Conservation (phyloP, 2,329 filamentous ascomycete species). For the Simplicillium sp. region DNA sequence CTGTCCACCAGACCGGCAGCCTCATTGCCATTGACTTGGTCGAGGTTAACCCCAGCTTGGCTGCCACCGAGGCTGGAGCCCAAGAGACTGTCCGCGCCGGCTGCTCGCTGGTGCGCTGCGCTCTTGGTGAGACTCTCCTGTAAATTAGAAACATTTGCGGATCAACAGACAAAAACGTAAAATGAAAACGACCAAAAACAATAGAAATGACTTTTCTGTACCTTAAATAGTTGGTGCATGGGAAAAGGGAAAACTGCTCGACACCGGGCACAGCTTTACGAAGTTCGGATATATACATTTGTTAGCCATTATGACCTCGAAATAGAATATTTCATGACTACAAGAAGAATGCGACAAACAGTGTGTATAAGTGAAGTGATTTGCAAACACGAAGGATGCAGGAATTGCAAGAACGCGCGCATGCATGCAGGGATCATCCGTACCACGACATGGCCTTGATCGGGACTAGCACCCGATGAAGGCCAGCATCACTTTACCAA, state of each 20-base stretch:
- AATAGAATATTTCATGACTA: too few relatives aligned
- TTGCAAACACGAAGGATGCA: too few relatives aligned
- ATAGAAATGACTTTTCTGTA: background rate
- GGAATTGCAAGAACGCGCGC: too few relatives aligned
- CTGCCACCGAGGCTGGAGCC: slow-evolving; percentile 55
- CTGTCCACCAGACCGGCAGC: slow-evolving; percentile 70
- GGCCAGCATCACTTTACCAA: too few relatives aligned
- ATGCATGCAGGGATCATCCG: too few relatives aligned
- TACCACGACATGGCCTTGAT: too few relatives aligned
- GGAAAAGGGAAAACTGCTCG: background rate
- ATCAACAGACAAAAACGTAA: background rate
- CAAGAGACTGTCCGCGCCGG: slow-evolving; percentile 83
- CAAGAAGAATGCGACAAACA: too few relatives aligned
- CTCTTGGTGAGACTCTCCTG: slow-evolving; percentile 81
- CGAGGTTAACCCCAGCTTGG: slow-evolving; percentile 69
- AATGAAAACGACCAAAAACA: background rate
- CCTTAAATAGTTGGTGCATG: background rate
- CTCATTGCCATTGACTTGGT: slow-evolving; percentile 74
- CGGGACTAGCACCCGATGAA: too few relatives aligned
- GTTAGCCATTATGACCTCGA: too few relatives aligned
- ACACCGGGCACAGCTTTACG: too few relatives aligned
- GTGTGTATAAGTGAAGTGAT: too few relatives aligned
- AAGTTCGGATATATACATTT: too few relatives aligned
- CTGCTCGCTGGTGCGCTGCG: slow-evolving; percentile 84
- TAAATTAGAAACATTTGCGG: slow-evolving; percentile 23